Evolutionary conservation across 2,329 filamentous ascomycete genomes (phyloP).

Genomic region (Sporothrix luriei): DNA sequence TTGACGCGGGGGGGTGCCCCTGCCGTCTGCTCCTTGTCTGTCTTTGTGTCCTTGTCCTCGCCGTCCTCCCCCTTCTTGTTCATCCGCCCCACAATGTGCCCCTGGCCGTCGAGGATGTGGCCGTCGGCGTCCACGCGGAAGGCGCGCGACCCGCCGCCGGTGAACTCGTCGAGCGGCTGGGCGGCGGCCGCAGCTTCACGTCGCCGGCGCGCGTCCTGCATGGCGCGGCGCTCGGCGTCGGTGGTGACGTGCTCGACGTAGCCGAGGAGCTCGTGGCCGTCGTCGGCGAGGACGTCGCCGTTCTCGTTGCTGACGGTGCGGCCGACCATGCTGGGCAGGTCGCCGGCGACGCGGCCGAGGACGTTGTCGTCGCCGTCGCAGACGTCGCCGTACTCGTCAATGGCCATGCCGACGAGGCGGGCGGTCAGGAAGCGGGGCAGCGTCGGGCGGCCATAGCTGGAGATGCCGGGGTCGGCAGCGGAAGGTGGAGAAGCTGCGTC

Average conservation of each 20-base stretch:
- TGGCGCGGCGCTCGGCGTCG: not conserved
- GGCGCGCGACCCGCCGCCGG: constrained; percentile 42
- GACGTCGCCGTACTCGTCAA: constrained; percentile 60
- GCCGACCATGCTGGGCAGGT: constrained; percentile 59
- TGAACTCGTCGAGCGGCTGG: constrained; percentile 41
- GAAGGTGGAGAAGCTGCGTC: not conserved
- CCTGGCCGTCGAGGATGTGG: constrained; percentile 51
- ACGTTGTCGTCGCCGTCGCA: constrained; percentile 55
- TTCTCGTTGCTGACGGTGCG: constrained; percentile 49
- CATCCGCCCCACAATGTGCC: constrained; percentile 53
- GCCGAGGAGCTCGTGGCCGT: constrained; percentile 47
- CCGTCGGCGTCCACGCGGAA: constrained; percentile 50
- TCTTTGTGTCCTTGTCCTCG: constrained; percentile 43
- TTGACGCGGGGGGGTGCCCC: constrained; percentile 37
- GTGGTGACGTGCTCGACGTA: constrained; percentile 48
- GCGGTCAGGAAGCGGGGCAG: constrained; percentile 40
- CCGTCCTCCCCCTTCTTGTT: constrained; percentile 37
- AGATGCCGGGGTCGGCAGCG: constrained; percentile 30
- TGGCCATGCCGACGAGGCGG: constrained; percentile 50
- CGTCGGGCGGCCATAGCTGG: constrained; percentile 39
- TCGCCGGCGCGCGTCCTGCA: not conserved
- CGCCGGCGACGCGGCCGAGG: constrained; percentile 56
- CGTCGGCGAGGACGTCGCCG: constrained; percentile 50
- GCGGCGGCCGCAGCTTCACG: not conserved
- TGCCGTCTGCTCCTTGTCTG: constrained; percentile 44